Conservation (phyloP, 1,139 yeast genomes). For the Candida labiduridarum region DNA sequence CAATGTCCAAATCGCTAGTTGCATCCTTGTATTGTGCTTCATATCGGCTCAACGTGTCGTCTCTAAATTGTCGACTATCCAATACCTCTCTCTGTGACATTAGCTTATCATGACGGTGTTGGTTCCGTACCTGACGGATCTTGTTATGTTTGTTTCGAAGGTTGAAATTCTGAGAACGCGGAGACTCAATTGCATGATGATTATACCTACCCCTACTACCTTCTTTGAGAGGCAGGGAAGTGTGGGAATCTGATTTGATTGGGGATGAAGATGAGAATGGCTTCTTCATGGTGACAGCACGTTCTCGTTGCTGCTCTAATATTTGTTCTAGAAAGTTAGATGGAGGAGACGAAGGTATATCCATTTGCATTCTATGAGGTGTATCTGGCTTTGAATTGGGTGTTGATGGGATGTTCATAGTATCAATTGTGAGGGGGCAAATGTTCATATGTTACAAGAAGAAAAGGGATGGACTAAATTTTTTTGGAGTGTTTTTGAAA, state of each 20-base stretch:
- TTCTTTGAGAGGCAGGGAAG: conserved; percentile 8
- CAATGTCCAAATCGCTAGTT: conserved; percentile 26
- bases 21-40: conserved; percentile 21
- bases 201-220: conserved; percentile 1
- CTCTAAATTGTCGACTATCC: conserved; percentile 24
- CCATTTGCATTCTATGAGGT: neutral
- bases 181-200: conserved; percentile 9
- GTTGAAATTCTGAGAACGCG: conserved; percentile 16
- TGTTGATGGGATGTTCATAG: conserved; percentile 1
- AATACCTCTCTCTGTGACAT: conserved; percentile 27
- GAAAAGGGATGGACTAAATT: neutral
- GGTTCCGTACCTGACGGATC: conserved; percentile 30
- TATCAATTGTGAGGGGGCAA: neutral
- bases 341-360: conserved; percentile 8
- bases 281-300: conserved; percentile 21
- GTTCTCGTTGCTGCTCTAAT: conserved; percentile 20
- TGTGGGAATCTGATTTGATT: neutral
- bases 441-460: neutral
- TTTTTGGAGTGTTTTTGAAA: neutral
- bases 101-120: conserved; percentile 28
- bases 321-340: conserved; percentile 18
- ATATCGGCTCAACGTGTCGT: conserved; percentile 21
- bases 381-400: neutral
- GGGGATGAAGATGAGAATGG: conserved; percentile 24
- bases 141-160: conserved; percentile 31